Evolutionary conservation across 495 filamentous ascomycete species (phyloP).

Genomic region (Haplographium delicatum): DNA sequence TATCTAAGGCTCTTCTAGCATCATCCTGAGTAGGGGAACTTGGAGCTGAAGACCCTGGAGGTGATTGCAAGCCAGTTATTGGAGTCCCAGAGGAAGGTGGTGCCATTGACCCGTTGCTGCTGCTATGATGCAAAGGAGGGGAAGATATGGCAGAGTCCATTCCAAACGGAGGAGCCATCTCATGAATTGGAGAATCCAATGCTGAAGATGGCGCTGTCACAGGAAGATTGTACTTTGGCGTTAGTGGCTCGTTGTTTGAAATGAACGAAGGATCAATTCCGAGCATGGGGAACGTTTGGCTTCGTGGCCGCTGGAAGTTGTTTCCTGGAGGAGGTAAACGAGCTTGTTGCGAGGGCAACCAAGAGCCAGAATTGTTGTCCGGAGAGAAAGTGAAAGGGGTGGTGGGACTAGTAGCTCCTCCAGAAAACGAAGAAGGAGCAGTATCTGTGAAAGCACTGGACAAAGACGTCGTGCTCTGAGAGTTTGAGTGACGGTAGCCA

Average conservation of each 20-base stretch:
- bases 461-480: slow-evolving; percentile 50
- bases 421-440: slow-evolving; percentile 62
- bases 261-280: slow-evolving; percentile 65
- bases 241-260: slow-evolving; percentile 57
- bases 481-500: slow-evolving; percentile 49
- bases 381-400: slow-evolving; percentile 78
- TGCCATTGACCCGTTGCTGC: slow-evolving; percentile 46
- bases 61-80: slow-evolving; percentile 32
- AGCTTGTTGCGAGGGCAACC: slow-evolving; percentile 60
- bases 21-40: slow-evolving; percentile 86
- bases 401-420: slow-evolving; percentile 74
- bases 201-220: slow-evolving; percentile 52
- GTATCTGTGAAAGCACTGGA: slow-evolving; percentile 55
- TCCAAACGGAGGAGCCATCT: slow-evolving; percentile 45
- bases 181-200: slow-evolving; percentile 67
- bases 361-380: slow-evolving; percentile 64
- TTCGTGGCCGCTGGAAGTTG: slow-evolving; percentile 71
- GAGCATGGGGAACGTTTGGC: slow-evolving; percentile 83
- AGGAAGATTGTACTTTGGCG: slow-evolving; percentile 57
- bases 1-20: slow-evolving; percentile 76
- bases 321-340: slow-evolving; percentile 50
- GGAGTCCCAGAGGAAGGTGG: slow-evolving; percentile 40
- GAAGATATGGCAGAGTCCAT: slow-evolving; percentile 50
- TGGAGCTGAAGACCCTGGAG: slow-evolving; percentile 39
- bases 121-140: slow-evolving; percentile 46